Evolutionary conservation across 2,329 filamentous ascomycete genomes (phyloP), one percentile per base, ranked within the genome.

Genomic region (Dactylella cylindrospora): DNA sequence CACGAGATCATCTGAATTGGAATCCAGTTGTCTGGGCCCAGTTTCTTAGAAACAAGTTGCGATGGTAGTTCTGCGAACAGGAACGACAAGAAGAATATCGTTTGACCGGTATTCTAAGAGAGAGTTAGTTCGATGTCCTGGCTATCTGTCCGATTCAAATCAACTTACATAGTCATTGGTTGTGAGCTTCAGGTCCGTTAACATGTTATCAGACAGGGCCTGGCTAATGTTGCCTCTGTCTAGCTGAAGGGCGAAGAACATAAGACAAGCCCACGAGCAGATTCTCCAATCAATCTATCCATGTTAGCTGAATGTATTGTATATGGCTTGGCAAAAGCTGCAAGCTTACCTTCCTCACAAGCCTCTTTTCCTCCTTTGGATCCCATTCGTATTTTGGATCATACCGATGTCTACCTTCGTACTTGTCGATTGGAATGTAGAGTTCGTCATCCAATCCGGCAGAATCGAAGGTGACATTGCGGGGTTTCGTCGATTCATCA

Each of bases 211-310:
- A 1, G 80, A 81, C 23, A 82, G 72, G 2, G 82, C 83, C 66
- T 83, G 83, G 50, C 68, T 70, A 9, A 85, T 73, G 67, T 85
- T 85, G 45, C 81, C 81, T 40, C 83, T 75, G 69, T 84, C 82
- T 5, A 85, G 73, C 68, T 85, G 81, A 3, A 85, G 74, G 0
- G 80, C 80, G 53, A 84, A 83, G 71, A 85, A 84, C 71, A 83
- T 83, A 25, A 83, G 64, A 55, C 79, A 82, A 50, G 71, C 71
- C 66, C 72, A 78, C 9, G 73, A 72, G 55, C 72, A 75, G 13
- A 77, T 68, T 3, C 72, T 70, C 60, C 69, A 68, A 50, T 77
- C 75, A 47, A 77, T 61, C 51, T 65, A 53, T 5, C n/a, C 2
- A 15, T 5, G 1, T 36, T 5, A 33, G 23, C 6, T 23, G 6